A percentile compares a stretch with the other conserved stretches of the same genome.
Evolutionary conservation across 2,329 filamentous ascomycete species (phyloP).

Genomic region (Apiospora sp.): DNA sequence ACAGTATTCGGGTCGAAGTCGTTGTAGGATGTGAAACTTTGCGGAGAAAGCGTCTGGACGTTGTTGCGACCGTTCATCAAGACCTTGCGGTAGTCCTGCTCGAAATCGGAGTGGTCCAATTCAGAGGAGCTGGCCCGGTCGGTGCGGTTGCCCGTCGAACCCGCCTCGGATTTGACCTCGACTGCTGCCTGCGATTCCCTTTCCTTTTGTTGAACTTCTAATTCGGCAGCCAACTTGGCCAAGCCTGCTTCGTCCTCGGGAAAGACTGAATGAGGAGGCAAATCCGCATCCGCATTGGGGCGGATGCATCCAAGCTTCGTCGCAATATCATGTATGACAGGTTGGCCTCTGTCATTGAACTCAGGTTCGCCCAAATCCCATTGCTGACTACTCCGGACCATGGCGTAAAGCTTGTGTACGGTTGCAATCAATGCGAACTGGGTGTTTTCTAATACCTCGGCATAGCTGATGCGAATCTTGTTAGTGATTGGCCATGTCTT

Average conservation of each 20-base stretch:
- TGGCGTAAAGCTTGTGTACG: constrained; percentile 70
- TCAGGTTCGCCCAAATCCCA: constrained; percentile 72
- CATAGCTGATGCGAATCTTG: constrained; percentile 55
- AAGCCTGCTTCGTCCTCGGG: constrained; percentile 68
- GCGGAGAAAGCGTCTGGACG: constrained; percentile 60
- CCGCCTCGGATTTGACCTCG: constrained; percentile 45
- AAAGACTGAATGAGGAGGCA: constrained; percentile 65
- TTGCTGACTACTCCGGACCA: constrained; percentile 64
- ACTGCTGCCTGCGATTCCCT: constrained; percentile 38
- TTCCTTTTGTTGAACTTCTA: constrained; percentile 57
- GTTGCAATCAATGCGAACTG: constrained; percentile 71
- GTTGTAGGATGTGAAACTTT: constrained; percentile 56
- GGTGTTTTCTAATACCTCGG: constrained; percentile 70
- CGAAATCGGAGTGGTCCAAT: constrained; percentile 62
- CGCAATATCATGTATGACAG: constrained; percentile 71
- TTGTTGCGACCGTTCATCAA: constrained; percentile 52
- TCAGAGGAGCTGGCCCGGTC: constrained; percentile 64
- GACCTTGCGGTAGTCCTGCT: constrained; percentile 60
- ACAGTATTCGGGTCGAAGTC: constrained; percentile 48
- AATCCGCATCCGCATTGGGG: constrained; percentile 66
- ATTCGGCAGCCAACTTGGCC: constrained; percentile 62
- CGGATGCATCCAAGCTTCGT: constrained; percentile 70
- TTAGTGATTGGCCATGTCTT: not conserved
- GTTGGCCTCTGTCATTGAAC: constrained; percentile 68
- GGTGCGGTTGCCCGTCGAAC: constrained; percentile 46